Evolutionary conservation across 2,329 filamentous ascomycete genomes (phyloP).

Genomic region (Trichoderma sp.): DNA sequence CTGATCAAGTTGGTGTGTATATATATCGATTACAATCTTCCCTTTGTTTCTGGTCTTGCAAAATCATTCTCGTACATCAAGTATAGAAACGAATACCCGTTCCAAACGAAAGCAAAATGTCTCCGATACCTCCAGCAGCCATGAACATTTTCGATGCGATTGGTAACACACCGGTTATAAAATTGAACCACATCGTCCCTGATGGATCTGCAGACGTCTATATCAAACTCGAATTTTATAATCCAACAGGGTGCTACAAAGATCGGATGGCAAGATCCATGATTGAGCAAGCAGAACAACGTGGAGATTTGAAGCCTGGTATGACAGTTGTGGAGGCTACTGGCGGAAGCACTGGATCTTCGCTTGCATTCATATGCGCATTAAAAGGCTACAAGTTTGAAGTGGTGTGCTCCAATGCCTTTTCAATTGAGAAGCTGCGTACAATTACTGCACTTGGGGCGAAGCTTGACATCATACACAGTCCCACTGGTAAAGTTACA

Average conservation of each 20-base stretch:
- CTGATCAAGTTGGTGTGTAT: too few species aligned
- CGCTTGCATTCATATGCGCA: neutral
- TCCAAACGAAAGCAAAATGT: too few species aligned
- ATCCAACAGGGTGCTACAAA: conserved; percentile 8
- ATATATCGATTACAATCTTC: too few species aligned
- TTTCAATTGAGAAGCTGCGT: conserved; percentile 29
- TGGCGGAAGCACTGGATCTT: neutral
- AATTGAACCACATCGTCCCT: neutral
- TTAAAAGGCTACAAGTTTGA: conserved; percentile 1
- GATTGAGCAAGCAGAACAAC: conserved; percentile 2
- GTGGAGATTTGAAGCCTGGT: neutral
- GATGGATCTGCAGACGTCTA: neutral
- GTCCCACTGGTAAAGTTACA: conserved; percentile 24
- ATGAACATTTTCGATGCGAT: neutral
- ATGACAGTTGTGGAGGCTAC: conserved; percentile 14
- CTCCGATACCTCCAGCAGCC: too few species aligned
- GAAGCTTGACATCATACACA: conserved; percentile 23
- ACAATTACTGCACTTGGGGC: conserved; percentile 30
- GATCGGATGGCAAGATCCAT: conserved; percentile 4
- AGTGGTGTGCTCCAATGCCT: conserved; percentile 5
- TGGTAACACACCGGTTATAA: neutral
- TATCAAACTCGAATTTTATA: neutral
- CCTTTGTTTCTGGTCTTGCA: too few species aligned
- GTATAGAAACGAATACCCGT: too few species aligned
- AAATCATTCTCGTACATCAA: too few species aligned